Evolutionary conservation across 371 early-diverging fungal species (phyloP), one percentile per base, ranked within the genome.

Genomic region (Nematocida sp.): DNA sequence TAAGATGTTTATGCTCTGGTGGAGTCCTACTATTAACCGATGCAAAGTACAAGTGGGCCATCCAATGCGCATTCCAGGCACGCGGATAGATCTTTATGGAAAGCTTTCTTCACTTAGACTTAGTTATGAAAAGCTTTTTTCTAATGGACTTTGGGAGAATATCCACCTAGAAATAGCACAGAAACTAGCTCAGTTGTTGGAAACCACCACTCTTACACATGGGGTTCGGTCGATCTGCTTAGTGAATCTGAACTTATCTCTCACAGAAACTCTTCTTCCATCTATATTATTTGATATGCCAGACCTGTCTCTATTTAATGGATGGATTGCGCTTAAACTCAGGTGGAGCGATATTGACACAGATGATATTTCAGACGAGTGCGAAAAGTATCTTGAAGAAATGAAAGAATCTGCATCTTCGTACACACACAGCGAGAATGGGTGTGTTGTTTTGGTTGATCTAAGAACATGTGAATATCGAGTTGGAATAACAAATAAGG

Each of bases 71-170:
- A 90, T 99, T 72, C 97, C 97, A 90, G 88, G 94, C 84, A 98
- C 99, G 3, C 95, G 95, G 86, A 96, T 99, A 66, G 93, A 93
- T 86, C 95, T 99, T 96, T 94, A 96, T 89, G 98, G 99, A 83
- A 98, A 99, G 89, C 92, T 99, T 82, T 94, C 97, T 33, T 97
- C 97, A 0, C 90, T 99, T 25, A 97, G 97, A 91, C 94, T 95
- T 83, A 95, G 94, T 20, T 90, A 95, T 73, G 93, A 96, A 87
- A 96, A 98, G 85, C 92, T 98, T 85, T 98, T 98, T 92, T 92
- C 97, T 84, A 94, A 95, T 58, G 94, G 95, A 88, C 92, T 97
- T 88, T 99, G 98, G 98, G 93, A 94, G 86, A 95, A 95, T 90
- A 94, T 97, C 72, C 95, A 97, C 89, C 94, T 96, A 88, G 90